Evolutionary conservation across 768 basidiomycete species (phyloP).

Genomic region (Collybiopsis luxurians): DNA sequence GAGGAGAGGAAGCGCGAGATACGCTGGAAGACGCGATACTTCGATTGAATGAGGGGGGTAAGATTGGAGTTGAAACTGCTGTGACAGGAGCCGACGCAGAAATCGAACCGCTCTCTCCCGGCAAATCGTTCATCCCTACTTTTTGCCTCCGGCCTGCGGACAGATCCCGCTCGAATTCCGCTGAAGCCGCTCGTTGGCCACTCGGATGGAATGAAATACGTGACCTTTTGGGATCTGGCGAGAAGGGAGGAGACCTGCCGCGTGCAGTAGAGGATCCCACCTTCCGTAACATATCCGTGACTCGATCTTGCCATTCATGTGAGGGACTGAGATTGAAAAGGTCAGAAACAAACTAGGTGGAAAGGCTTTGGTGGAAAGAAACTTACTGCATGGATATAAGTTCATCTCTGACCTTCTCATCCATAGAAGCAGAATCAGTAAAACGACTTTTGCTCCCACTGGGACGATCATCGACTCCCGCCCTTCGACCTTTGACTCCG

Average conservation of each 20-base stretch:
- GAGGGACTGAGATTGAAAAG: slow-evolving; percentile 51
- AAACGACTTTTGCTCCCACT: background rate
- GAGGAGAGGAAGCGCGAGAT: background rate
- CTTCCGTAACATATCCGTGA: slow-evolving; percentile 37
- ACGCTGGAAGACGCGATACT: background rate
- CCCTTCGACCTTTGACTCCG: slow-evolving; percentile 62
- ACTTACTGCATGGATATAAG: slow-evolving; percentile 65
- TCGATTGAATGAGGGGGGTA: background rate
- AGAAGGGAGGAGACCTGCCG: slow-evolving; percentile 17
- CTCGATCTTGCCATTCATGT: slow-evolving; percentile 80
- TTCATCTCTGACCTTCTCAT: slow-evolving; percentile 31
- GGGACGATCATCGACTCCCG: background rate
- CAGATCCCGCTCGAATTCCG: background rate
- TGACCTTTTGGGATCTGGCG: no score
- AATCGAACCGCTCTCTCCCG: background rate
- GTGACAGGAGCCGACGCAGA: background rate
- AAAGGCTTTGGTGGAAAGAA: slow-evolving; percentile 2
- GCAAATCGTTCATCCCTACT: background rate
- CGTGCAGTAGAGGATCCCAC: no score
- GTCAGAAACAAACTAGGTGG: background rate
- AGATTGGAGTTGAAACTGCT: background rate
- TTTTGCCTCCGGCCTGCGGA: background rate
- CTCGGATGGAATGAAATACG: no score
- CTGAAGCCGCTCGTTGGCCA: background rate
- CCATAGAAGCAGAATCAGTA: no score